These are phyloP conservation scores for Stachybotrys echinatus DNA, from an alignment of 2,329 filamentous ascomycete genomes.

Conservation along the genomic window DNA sequence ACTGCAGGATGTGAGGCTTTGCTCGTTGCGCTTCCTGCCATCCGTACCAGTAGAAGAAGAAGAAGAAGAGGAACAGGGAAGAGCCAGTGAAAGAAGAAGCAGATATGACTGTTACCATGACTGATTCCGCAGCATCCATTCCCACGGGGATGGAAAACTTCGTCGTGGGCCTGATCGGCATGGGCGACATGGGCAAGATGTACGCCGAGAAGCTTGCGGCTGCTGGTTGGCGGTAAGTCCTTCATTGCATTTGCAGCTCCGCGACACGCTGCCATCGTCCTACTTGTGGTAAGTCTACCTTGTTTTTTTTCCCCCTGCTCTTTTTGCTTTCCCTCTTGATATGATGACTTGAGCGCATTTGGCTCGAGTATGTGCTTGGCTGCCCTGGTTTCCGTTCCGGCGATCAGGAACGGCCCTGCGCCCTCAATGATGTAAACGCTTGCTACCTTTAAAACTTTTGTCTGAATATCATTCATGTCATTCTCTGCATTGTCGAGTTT, in stretches of 20 bases:
- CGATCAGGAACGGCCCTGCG: conserved; percentile 51
- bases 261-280: neutral
- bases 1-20: neutral
- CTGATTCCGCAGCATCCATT: conserved; percentile 10
- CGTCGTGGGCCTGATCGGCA: conserved; percentile 90
- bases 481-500: conserved; percentile 3
- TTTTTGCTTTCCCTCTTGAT: conserved; percentile 20
- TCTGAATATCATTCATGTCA: conserved; percentile 72
- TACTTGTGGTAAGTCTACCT: conserved; percentile 14
- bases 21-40: no score
- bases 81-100: no score
- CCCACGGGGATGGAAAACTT: conserved; percentile 58
- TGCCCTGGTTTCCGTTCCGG: conserved; percentile 71
- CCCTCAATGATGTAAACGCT: conserved; percentile 98
- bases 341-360: conserved; percentile 99
- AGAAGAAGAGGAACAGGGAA: no score
- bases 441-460: conserved; percentile 88
- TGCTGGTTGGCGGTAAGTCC: conserved; percentile 86
- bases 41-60: no score
- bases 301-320: conserved; percentile 5
- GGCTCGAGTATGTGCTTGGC: conserved; percentile 88
- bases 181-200: conserved; percentile 99
- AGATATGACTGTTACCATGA: no score
- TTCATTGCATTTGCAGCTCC: neutral
- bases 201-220: conserved; percentile 83